Base-by-base conservation (phyloP, 495 filamentous ascomycete genomes). In the Xylaria longipes region DNA sequence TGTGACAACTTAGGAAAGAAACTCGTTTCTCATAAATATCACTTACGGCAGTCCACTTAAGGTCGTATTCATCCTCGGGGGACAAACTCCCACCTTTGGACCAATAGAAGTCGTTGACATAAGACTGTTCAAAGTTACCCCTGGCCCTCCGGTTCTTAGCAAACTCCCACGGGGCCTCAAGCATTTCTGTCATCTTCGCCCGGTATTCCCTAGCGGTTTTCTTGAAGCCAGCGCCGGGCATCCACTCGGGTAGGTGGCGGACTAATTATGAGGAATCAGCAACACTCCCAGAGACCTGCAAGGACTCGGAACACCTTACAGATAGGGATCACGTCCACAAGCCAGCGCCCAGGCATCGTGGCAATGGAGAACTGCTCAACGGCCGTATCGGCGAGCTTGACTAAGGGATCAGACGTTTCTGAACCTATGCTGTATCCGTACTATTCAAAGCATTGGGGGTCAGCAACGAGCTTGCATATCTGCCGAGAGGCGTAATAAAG, bases 351-450 rank as follows among this genome's bases (percentile, higher is more conserved):
- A 82, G 82, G 3, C 77, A 70, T 58, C 0, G 85, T 79, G 0
- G 65, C 57, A 25, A 29, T 0, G 76, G 70, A 69, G 87, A 84
- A 5, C 82, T 63, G 1, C 71, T 71, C 73, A 6, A 85, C 70
- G 3, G 81, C 75, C 9, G 74, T 35, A 29, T 79, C 78, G 0
- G 76, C 80, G 3, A 85, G 52, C n/a, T 84, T 69, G 2, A 87
- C 80, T 0, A 87, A 72, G 22, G 81, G 82, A 64, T 87, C 86
- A 0, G 27, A 31, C n/a, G 72, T 69, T 37, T 78, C 69, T 2
- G 79, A 73, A 25, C 85, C 82, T 25, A 81, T 76, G 0, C 74
- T 84, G 62, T 87, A 87, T 17, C 83, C 84, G 63, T 87, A 87
- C 8, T 54, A 54, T 54, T 29, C 14, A 15, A 54, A 29, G 25